Evolutionary conservation across 495 filamentous ascomycete species (phyloP).

Genomic region (Penicillium ucsense): DNA sequence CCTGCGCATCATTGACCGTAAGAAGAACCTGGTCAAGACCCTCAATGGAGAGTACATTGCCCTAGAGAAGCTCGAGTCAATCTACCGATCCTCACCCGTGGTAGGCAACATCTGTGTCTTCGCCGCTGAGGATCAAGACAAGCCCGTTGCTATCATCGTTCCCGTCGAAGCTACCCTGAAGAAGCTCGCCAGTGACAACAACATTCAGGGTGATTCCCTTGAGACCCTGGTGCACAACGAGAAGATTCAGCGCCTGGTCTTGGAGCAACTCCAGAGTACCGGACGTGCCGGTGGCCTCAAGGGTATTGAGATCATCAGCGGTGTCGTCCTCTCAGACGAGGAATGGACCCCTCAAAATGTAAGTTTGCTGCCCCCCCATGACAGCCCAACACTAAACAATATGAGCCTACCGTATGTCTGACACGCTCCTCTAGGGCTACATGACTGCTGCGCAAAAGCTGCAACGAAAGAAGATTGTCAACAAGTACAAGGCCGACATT

Average conservation of each 20-base stretch:
- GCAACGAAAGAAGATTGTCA: constrained; percentile 44
- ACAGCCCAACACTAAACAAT: neutral
- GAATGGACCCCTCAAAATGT: constrained; percentile 98
- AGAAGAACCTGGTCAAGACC: constrained; percentile 98
- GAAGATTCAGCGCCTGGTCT: constrained; percentile 67
- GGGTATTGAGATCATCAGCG: constrained; percentile 86
- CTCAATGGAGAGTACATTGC: constrained; percentile 96
- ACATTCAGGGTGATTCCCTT: constrained; percentile 57
- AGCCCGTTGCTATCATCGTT: constrained; percentile 90
- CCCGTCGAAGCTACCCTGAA: constrained; percentile 77
- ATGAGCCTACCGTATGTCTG: constrained; percentile 5
- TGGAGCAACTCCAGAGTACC: constrained; percentile 69
- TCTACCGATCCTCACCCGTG: constrained; percentile 77
- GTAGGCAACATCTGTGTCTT: constrained; percentile 95
- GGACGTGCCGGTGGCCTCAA: constrained; percentile 68
- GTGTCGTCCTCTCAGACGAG: constrained; percentile 86
- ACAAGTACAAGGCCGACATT: constrained; percentile 35
- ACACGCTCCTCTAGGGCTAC: constrained; percentile 29
- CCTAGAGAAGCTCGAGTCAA: constrained; percentile 94
- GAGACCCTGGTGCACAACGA: constrained; percentile 78
- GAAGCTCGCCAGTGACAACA: constrained; percentile 66
- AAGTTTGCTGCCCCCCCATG: constrained; percentile 28
- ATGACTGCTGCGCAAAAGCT: constrained; percentile 49
- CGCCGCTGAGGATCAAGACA: constrained; percentile 67
- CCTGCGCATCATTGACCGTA: constrained; percentile 84